Conservation (phyloP, 1,284 basidiomycete genomes). For the Ceratobasidium sp. region DNA sequence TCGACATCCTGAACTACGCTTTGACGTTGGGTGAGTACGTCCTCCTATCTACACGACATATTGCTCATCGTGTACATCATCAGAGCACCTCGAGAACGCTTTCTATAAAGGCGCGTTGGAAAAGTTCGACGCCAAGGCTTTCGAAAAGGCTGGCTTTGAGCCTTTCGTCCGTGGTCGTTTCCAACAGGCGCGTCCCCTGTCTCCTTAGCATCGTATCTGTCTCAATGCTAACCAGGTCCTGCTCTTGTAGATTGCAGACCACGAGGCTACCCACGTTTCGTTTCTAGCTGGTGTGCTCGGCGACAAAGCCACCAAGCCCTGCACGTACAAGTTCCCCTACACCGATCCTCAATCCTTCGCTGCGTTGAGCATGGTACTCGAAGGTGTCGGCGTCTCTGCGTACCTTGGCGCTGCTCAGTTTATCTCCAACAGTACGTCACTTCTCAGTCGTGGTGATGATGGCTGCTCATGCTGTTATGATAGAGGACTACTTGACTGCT, state of each 20-base stretch:
- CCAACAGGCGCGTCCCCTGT: constrained; percentile 40
- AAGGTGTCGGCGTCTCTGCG: constrained; percentile 65
- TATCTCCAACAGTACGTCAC: constrained; percentile 55
- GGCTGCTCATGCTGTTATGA: too few relatives aligned
- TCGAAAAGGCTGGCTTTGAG: constrained; percentile 64
- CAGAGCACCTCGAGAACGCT: constrained; percentile 73
- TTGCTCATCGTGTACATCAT: too few relatives aligned
- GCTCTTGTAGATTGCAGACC: constrained; percentile 63
- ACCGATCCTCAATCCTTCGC: constrained; percentile 65
- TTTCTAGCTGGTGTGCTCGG: constrained; percentile 66
- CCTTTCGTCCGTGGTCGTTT: constrained; percentile 63
- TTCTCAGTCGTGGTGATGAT: too few relatives aligned
- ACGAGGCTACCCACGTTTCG: constrained; percentile 67
- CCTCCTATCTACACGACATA: too few relatives aligned
- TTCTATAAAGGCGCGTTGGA: constrained; percentile 65
- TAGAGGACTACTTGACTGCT: constrained; percentile 54
- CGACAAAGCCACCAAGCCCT: constrained; percentile 61
- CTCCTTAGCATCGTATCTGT: neutral
- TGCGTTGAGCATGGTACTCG: constrained; percentile 63
- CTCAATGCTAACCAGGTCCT: constrained; percentile 47
- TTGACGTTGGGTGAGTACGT: constrained; percentile 54
- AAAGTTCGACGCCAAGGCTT: constrained; percentile 63
- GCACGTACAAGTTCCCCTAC: constrained; percentile 68
- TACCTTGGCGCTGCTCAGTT: constrained; percentile 65
- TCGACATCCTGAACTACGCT: constrained; percentile 63